Percentiles rank a stretch among this genome's conserved stretches.
These are phyloP conservation scores for Rhodocollybia butyracea DNA, from an alignment of 768 basidiomycete species.

Conservation along the genomic window DNA sequence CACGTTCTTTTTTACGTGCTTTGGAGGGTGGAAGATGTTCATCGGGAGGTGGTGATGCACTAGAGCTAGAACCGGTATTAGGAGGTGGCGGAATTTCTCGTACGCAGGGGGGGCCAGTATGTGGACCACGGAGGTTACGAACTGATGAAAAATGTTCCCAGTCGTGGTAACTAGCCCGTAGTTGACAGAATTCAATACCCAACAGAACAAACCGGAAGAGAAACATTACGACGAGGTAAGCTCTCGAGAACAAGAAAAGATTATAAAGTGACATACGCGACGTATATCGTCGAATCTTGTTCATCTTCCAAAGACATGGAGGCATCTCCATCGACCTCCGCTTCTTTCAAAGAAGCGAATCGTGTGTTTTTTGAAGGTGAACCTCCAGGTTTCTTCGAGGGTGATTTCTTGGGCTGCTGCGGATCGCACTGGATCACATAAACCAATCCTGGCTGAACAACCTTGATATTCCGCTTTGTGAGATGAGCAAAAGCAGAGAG, in stretches of 20 bases:
- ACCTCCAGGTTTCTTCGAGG: slow-evolving; percentile 18
- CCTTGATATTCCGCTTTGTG: slow-evolving; percentile 76
- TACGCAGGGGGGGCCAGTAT: slow-evolving; percentile 68
- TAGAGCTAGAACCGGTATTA: slow-evolving; percentile 26
- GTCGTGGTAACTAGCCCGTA: slow-evolving; percentile 68
- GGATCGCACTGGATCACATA: slow-evolving; percentile 81
- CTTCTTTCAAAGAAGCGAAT: slow-evolving; percentile 18
- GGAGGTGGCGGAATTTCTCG: slow-evolving; percentile 41
- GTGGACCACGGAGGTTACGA: slow-evolving; percentile 81
- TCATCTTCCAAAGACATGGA: slow-evolving; percentile 13
- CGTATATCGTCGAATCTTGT: slow-evolving; percentile 57
- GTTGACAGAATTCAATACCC: slow-evolving; percentile 10
- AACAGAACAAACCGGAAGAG: slow-evolving; percentile 4
- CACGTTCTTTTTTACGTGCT: slow-evolving; percentile 24
- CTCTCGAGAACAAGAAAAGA: slow-evolving; percentile 6
- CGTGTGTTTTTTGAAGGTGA: slow-evolving; percentile 13
- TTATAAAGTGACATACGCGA: slow-evolving; percentile 61
- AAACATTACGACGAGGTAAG: slow-evolving; percentile 1
- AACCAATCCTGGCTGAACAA: slow-evolving; percentile 87
- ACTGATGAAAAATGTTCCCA: slow-evolving; percentile 97
- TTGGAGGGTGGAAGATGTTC: slow-evolving; percentile 25
- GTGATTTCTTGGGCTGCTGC: slow-evolving; percentile 13
- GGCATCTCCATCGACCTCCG: slow-evolving; percentile 21
- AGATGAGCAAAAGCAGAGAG: slow-evolving; percentile 90
- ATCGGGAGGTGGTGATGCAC: slow-evolving; percentile 23